Conservation (phyloP, 75 land plant genomes). For the Picea sitchensis region DNA sequence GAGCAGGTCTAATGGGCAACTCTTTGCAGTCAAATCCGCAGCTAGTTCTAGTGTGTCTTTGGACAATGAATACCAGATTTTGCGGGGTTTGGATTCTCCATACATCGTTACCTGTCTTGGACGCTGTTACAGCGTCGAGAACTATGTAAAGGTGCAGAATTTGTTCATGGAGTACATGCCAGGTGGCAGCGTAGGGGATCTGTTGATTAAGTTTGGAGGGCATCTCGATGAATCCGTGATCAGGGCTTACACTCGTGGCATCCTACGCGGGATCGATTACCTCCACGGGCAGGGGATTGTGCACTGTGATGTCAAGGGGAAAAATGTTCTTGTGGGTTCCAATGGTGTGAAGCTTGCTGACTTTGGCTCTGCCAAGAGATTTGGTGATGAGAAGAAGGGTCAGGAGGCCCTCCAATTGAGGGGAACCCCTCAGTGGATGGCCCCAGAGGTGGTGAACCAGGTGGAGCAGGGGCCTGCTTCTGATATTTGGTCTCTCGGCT, state of each 20-base stretch:
- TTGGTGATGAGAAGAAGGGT: constrained; percentile 11
- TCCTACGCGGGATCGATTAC: constrained; percentile 32
- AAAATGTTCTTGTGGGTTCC: constrained; percentile 34
- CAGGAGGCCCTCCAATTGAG: not conserved
- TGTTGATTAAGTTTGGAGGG: constrained; percentile 40
- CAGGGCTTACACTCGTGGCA: constrained; percentile 26
- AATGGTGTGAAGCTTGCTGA: constrained; percentile 48
- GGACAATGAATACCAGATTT: constrained; percentile 38
- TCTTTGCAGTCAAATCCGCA: constrained; percentile 58
- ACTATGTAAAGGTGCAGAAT: constrained; percentile 18
- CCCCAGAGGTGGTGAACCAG: constrained; percentile 38
- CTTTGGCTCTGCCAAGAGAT: constrained; percentile 52
- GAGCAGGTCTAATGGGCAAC: constrained; percentile 28
- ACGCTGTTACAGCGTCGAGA: constrained; percentile 22
- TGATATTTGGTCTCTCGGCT: constrained; percentile 35
- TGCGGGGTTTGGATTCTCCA: constrained; percentile 29
- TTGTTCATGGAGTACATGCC: constrained; percentile 67
- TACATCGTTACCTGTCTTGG: constrained; percentile 39
- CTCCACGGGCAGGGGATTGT: constrained; percentile 44
- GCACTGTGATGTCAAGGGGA: constrained; percentile 71
- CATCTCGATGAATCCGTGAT: constrained; percentile 30
- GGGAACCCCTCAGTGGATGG: constrained; percentile 58
- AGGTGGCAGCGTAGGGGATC: constrained; percentile 50
- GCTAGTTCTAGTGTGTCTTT: constrained; percentile 11
- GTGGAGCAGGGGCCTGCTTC: constrained; percentile 28